Conservation (phyloP, 73 alveolate genomes). For the Stentor coeruleus region DNA sequence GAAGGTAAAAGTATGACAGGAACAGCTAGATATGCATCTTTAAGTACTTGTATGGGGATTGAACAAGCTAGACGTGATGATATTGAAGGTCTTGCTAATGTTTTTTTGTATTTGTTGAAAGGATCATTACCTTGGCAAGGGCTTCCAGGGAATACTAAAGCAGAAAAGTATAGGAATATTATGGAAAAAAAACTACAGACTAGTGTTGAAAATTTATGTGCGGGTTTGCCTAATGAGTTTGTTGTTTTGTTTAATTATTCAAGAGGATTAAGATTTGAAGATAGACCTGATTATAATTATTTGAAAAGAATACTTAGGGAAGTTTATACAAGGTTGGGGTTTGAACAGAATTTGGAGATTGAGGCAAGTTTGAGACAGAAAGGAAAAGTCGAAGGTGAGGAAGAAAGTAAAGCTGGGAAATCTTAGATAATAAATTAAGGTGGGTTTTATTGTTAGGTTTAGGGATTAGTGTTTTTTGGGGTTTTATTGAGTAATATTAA, state of each 20-base stretch:
- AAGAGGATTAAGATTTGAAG: constrained; percentile 74
- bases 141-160: constrained; percentile 69
- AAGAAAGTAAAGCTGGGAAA: too few species aligned
- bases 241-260: constrained; percentile 65
- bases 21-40: constrained; percentile 74
- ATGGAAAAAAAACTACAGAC: constrained; percentile 70
- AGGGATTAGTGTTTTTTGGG: too few species aligned
- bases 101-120: constrained; percentile 74
- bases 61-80: constrained; percentile 87
- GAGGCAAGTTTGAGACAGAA: too few species aligned
- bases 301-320: constrained; percentile 67
- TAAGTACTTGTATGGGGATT: constrained; percentile 66
- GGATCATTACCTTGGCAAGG: constrained; percentile 91
- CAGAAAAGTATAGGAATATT: constrained; percentile 77
- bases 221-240: constrained; percentile 83
- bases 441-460: too few species aligned
- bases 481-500: too few species aligned
- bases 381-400: too few species aligned
- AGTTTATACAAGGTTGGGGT: constrained; percentile 28
- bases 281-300: constrained; percentile 80
- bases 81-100: constrained; percentile 79
- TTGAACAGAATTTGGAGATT: constrained; percentile 30
- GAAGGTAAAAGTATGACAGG: constrained; percentile 63
- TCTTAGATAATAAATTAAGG: too few species aligned
- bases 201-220: constrained; percentile 72